These are phyloP conservation scores for Stachybotrys chartarum DNA, from an alignment of 2,329 filamentous ascomycete genomes.

Conservation along the genomic window DNA sequence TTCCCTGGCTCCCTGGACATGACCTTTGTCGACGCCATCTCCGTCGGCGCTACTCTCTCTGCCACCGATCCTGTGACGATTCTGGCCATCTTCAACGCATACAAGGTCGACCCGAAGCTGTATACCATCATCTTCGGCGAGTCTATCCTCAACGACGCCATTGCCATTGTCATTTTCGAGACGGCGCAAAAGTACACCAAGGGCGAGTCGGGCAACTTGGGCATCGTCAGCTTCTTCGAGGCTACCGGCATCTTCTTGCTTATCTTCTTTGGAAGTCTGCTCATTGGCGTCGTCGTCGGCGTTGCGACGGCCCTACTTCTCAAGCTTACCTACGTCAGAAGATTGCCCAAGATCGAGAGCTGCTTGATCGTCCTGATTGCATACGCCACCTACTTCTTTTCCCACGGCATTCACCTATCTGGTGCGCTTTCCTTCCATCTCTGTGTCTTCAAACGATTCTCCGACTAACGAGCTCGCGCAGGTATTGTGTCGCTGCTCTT, in stretches of 20 bases:
- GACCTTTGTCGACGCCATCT: constrained; percentile 91
- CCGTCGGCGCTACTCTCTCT: constrained; percentile 90
- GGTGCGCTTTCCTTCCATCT: constrained; percentile 52
- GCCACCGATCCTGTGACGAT: constrained; percentile 98
- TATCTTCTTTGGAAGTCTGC: constrained; percentile 89
- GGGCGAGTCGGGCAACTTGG: constrained; percentile 63
- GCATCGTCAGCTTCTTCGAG: constrained; percentile 78
- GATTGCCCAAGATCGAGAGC: constrained; percentile 94
- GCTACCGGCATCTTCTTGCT: constrained; percentile 91
- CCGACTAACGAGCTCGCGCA: constrained; percentile 23
- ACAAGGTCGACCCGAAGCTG: constrained; percentile 97
- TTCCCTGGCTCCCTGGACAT: constrained; percentile 80
- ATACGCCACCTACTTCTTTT: constrained; percentile 96
- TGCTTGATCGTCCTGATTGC: constrained; percentile 90
- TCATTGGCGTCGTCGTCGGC: constrained; percentile 83
- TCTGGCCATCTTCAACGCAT: constrained; percentile 96
- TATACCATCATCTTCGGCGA: constrained; percentile 99
- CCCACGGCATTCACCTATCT: constrained; percentile 91
- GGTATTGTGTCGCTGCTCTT: constrained; percentile 95
- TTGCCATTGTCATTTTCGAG: constrained; percentile 97
- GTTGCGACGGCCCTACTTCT: constrained; percentile 80
- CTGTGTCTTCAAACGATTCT: neutral
- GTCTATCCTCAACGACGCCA: constrained; percentile 95
- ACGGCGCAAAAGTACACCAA: constrained; percentile 89
- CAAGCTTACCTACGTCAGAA: constrained; percentile 89